Percentiles rank a stretch among this genome's conserved stretches.
phyloP scores from a whole-genome alignment of 345 rosid species.

The Boechera divaricarpa region DNA sequence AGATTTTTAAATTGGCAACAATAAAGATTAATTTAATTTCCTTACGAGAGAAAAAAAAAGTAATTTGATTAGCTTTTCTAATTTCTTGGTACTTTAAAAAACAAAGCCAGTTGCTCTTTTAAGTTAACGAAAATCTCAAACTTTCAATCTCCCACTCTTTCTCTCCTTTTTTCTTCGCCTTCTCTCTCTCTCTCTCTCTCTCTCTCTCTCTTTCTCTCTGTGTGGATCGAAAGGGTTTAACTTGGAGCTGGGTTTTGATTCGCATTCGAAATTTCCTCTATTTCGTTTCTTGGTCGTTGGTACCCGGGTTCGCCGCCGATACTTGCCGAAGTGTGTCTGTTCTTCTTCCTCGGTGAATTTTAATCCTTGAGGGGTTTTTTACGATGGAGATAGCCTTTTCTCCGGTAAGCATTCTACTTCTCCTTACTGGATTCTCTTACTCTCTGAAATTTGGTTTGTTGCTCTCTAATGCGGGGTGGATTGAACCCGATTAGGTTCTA shows the following conservation, averaged over 20 bases:
- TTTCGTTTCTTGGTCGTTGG: background rate
- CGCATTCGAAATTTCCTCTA: background rate
- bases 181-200: background rate
- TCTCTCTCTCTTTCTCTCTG: background rate
- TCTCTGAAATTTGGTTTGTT: conserved; percentile 6
- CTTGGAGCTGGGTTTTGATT: background rate
- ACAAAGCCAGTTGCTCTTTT: too few species aligned
- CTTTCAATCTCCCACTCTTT: conserved; percentile 12
- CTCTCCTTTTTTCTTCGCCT: conserved; percentile 8
- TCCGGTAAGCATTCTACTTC: conserved; percentile 36
- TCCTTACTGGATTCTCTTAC: conserved; percentile 3
- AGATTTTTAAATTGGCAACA: too few species aligned
- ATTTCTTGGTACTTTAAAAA: too few species aligned
- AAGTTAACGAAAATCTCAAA: too few species aligned
- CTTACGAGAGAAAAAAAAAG: too few species aligned
- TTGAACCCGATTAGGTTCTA: conserved; percentile 28
- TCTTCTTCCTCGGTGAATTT: conserved; percentile 18
- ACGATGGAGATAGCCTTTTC: conserved; percentile 17
- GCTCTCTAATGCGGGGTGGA: conserved; percentile 11
- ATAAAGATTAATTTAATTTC: too few species aligned
- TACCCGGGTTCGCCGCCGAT: conserved; percentile 30
- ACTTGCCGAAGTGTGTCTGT: conserved; percentile 10
- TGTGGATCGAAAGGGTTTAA: conserved; percentile 25
- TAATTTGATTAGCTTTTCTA: too few species aligned
- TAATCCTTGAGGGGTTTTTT: background rate